phyloP scores from a whole-genome alignment of 2,329 filamentous ascomycete genomes.

The Colletotrichum lupini region DNA sequence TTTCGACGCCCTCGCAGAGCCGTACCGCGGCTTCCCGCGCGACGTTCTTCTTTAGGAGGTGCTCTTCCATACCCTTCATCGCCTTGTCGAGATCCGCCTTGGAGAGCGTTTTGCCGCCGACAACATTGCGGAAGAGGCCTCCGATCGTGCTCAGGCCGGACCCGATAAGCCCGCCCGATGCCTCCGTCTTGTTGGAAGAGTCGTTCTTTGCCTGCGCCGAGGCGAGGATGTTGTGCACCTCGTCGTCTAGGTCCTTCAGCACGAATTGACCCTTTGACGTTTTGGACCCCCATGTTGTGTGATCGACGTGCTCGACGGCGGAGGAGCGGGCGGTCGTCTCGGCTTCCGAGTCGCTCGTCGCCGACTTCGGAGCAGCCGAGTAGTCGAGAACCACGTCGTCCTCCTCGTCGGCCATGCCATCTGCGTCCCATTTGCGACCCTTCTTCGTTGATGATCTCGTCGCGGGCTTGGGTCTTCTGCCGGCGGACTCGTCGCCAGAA shows the following conservation, averaged over 20 bases:
- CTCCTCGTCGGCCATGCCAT: conserved; percentile 87
- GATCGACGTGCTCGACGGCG: conserved; percentile 78
- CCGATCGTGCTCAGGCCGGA: conserved; percentile 85
- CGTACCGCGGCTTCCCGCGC: conserved; percentile 93
- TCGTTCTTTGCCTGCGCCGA: conserved; percentile 74
- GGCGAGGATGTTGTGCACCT: conserved; percentile 90
- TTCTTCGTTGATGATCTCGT: conserved; percentile 76
- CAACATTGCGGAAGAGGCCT: conserved; percentile 91
- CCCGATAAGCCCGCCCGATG: conserved; percentile 75
- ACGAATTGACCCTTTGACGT: conserved; percentile 93
- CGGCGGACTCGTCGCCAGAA: conserved; percentile 83
- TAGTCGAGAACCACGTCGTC: conserved; percentile 88
- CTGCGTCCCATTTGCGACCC: conserved; percentile 91
- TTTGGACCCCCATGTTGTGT: conserved; percentile 84
- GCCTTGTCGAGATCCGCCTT: conserved; percentile 91
- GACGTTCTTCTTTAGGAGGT: conserved; percentile 94
- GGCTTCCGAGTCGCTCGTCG: conserved; percentile 63
- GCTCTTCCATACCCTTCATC: conserved; percentile 95
- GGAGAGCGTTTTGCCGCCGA: conserved; percentile 92
- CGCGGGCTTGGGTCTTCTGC: conserved; percentile 66
- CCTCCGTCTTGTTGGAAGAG: conserved; percentile 51
- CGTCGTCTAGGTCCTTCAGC: conserved; percentile 90
- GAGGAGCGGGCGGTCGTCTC: conserved; percentile 63
- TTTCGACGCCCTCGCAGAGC: conserved; percentile 90
- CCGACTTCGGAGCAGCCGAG: conserved; percentile 71